Evolutionary conservation across 176 grass and related monocot genomes (phyloP).

Genomic region (Ananas comosus): DNA sequence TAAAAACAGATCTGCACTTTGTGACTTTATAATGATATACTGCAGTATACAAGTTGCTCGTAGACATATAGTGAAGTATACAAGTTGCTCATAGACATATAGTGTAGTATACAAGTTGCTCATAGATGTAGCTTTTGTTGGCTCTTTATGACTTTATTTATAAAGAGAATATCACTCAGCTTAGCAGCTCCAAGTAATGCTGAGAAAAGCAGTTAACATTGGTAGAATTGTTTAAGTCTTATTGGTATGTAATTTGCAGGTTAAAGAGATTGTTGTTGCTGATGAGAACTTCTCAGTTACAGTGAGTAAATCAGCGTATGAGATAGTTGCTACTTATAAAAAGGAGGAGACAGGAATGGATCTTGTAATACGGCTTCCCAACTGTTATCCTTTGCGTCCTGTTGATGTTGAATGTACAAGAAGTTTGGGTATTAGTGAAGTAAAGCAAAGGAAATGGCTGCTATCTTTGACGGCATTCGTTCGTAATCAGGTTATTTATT

Average conservation of each 20-base stretch:
- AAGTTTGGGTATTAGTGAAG: conserved; percentile 81
- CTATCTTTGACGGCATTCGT: conserved; percentile 77
- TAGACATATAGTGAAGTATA: too few relatives aligned
- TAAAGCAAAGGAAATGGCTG: conserved; percentile 85
- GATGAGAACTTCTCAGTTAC: conserved; percentile 90
- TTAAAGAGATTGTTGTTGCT: conserved; percentile 52
- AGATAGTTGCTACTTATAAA: conserved; percentile 96
- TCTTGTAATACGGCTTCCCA: conserved; percentile 78
- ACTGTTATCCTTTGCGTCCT: conserved; percentile 71
- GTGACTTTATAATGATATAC: too few relatives aligned
- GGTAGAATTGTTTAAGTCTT: neutral
- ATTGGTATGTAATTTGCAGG: conserved; percentile 27
- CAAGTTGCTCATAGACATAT: too few relatives aligned
- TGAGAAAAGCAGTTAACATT: neutral
- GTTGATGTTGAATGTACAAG: conserved; percentile 85
- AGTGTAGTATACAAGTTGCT: neutral
- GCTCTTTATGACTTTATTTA: neutral
- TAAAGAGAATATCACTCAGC: neutral
- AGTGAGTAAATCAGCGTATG: conserved; percentile 60
- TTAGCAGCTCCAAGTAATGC: neutral
- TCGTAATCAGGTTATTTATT: conserved; percentile 54
- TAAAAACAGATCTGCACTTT: too few relatives aligned
- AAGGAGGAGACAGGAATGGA: conserved; percentile 95
- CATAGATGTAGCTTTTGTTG: neutral
- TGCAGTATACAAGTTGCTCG: too few relatives aligned